These are phyloP conservation scores for Candida maesae DNA, from an alignment of 805 yeast genomes.

Conservation along the genomic window DNA sequence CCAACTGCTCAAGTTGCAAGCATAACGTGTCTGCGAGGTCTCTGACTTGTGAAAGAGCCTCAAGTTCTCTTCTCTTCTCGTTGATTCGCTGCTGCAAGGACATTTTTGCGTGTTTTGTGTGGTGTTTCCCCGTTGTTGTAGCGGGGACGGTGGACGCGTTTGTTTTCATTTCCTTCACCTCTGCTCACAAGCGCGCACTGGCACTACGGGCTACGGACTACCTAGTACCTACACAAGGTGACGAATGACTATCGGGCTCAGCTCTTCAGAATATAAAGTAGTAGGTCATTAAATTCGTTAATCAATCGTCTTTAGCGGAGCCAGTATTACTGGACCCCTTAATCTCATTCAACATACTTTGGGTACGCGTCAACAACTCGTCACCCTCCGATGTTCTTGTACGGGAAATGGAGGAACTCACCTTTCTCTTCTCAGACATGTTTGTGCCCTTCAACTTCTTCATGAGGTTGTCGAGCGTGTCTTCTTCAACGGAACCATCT, in stretches of 20 bases:
- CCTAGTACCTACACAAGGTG: too few relatives aligned
- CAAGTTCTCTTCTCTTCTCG: slow-evolving; percentile 51
- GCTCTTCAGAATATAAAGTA: too few relatives aligned
- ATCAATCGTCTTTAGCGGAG: not conserved
- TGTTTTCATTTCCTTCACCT: slow-evolving; percentile 1
- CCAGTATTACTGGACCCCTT: slow-evolving; percentile 9
- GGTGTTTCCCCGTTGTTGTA: slow-evolving; percentile 1
- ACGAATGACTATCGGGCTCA: too few relatives aligned
- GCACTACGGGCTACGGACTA: too few relatives aligned
- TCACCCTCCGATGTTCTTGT: slow-evolving; percentile 12
- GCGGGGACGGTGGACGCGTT: slow-evolving; percentile 13
- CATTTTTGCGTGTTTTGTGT: slow-evolving; percentile 11
- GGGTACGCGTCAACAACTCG: slow-evolving; percentile 24
- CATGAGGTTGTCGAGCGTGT: slow-evolving; percentile 77
- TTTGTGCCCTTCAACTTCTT: slow-evolving; percentile 84
- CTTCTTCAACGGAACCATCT: slow-evolving; percentile 14
- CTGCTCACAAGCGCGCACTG: too few relatives aligned
- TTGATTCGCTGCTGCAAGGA: slow-evolving; percentile 30
- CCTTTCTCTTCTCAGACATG: slow-evolving; percentile 34
- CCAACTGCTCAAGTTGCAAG: slow-evolving; percentile 43
- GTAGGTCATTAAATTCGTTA: not conserved
- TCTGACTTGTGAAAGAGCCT: slow-evolving; percentile 44
- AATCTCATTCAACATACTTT: slow-evolving; percentile 26
- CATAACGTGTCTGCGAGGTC: slow-evolving; percentile 43
- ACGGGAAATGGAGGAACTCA: slow-evolving; percentile 15